A percentile compares a stretch with the other conserved stretches of the same genome.
Conservation (phyloP, 176 grass and related monocot species). For the Otatea glauca region DNA sequence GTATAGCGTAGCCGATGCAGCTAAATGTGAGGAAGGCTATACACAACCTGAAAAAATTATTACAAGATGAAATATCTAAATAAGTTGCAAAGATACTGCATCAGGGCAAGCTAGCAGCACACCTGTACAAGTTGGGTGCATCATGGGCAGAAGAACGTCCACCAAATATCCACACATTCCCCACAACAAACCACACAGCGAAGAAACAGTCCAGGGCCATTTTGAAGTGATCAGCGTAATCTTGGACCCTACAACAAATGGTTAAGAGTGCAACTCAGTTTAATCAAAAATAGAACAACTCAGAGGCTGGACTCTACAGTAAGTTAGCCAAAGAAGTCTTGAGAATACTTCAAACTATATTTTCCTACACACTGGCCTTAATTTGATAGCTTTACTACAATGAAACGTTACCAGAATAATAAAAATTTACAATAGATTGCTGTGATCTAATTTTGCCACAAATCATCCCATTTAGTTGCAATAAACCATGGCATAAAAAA, state of each 20-base stretch:
- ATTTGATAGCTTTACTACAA: background rate
- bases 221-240: slow-evolving; percentile 85
- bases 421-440: slow-evolving; percentile 1
- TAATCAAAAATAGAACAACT: slow-evolving; percentile 5
- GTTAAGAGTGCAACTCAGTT: slow-evolving; percentile 4
- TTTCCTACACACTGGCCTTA: background rate
- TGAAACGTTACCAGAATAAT: slow-evolving; percentile 9
- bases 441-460: slow-evolving; percentile 11
- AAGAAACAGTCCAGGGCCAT: slow-evolving; percentile 98
- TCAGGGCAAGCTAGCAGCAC: slow-evolving; percentile 35
- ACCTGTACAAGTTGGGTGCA: slow-evolving; percentile 89
- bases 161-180: slow-evolving; percentile 97
- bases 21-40: slow-evolving; percentile 98
- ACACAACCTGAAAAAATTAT: slow-evolving; percentile 77
- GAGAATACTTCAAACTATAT: slow-evolving; percentile 20
- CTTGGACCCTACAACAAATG: slow-evolving; percentile 63
- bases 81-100: slow-evolving; percentile 34
- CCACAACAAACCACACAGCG: slow-evolving; percentile 97
- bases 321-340: background rate
- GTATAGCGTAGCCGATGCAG: slow-evolving; percentile 95
- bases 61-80: slow-evolving; percentile 45
- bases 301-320: background rate
- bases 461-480: background rate
- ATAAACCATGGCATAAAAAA: background rate
- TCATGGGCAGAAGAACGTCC: slow-evolving; percentile 76